Conservation (phyloP, 2,329 filamentous ascomycete genomes). For the Penicillium occitanis region DNA sequence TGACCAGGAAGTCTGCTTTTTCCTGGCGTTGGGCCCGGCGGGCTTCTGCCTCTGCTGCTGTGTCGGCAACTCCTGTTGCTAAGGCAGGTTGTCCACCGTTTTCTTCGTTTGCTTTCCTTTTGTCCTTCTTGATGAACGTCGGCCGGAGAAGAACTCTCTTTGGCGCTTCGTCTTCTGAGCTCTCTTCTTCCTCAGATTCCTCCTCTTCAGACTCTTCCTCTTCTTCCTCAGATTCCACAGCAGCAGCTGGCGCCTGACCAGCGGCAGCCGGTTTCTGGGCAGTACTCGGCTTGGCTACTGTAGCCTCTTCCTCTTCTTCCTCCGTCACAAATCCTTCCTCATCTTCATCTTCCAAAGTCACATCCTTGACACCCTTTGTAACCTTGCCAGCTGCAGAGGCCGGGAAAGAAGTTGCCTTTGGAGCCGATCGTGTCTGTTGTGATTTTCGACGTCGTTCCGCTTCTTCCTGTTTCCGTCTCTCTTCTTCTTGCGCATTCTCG, state of each 20-base stretch:
- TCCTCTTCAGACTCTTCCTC: conserved; percentile 44
- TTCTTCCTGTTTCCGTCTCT: conserved; percentile 36
- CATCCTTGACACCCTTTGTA: conserved; percentile 34
- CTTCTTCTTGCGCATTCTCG: conserved; percentile 56
- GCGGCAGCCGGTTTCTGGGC: conserved; percentile 24
- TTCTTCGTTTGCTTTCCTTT: conserved; percentile 49
- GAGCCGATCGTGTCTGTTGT: conserved; percentile 51
- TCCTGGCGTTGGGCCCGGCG: conserved; percentile 60
- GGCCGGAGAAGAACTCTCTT: conserved; percentile 61
- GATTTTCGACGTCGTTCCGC: conserved; percentile 41
- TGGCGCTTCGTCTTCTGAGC: conserved; percentile 58
- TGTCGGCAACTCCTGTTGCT: conserved; percentile 28
- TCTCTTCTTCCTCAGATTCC: conserved; percentile 56
- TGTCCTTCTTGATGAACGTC: conserved; percentile 65
- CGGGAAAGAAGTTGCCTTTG: conserved; percentile 43
- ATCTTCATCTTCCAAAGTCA: conserved; percentile 46
- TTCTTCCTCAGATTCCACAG: conserved; percentile 47
- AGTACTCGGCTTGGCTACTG: conserved; percentile 24
- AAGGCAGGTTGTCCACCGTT: conserved; percentile 27
- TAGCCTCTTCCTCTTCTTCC: conserved; percentile 43
- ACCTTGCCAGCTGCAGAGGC: conserved; percentile 33
- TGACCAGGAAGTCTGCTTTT: conserved; percentile 74
- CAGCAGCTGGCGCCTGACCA: conserved; percentile 36
- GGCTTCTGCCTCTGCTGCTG: conserved; percentile 45
- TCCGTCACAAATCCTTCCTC: conserved; percentile 64